Percentiles rank a stretch among this genome's conserved stretches.
These are phyloP conservation scores for Spinacia oleracea DNA, from an alignment of 179 eudicot species.

Conservation along the genomic window DNA sequence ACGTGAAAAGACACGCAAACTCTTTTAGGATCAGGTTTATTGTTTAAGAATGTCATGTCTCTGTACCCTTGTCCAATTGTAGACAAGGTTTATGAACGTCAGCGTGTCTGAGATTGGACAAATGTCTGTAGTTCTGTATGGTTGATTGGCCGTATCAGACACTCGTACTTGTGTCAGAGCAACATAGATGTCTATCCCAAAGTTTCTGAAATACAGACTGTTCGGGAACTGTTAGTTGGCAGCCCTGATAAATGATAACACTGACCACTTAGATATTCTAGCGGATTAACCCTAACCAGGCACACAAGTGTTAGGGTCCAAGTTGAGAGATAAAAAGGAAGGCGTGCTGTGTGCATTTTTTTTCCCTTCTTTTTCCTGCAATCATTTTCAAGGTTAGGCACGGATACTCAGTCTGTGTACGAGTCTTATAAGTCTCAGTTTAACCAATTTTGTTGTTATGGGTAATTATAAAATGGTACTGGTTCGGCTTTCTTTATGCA, in stretches of 20 bases:
- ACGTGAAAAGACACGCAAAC: neutral
- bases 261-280: neutral
- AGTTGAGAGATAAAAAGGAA: neutral
- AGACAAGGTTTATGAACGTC: neutral
- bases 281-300: neutral
- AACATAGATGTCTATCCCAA: too few species aligned
- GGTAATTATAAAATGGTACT: neutral
- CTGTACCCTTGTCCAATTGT: neutral
- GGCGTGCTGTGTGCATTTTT: neutral
- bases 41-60: neutral
- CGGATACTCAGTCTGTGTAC: neutral
- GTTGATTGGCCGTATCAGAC: too few species aligned
- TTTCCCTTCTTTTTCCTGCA: neutral
- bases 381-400: neutral
- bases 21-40: neutral
- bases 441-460: neutral
- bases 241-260: neutral
- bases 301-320: neutral
- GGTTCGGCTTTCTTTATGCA: conserved; percentile 3
- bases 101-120: neutral
- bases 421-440: neutral
- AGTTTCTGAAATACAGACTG: too few species aligned
- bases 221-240: neutral
- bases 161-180: too few species aligned
- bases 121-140: too few species aligned